Evolutionary conservation across 2,329 filamentous ascomycete species (phyloP), one percentile per base, ranked within the genome.

Genomic region (Ophiostoma pallidulum): DNA sequence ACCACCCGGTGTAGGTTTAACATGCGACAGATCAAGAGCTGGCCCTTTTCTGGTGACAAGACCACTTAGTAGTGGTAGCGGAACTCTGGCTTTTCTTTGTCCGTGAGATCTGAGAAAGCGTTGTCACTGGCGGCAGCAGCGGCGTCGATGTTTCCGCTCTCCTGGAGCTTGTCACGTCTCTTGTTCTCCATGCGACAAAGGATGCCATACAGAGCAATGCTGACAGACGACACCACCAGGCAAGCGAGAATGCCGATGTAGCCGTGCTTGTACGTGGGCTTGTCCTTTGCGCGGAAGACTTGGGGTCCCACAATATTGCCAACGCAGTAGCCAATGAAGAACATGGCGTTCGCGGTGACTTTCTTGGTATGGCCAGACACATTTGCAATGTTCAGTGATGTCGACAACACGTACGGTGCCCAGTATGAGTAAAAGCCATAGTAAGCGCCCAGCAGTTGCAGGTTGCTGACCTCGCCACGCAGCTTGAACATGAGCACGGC

Each of bases 281-380:
- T 71, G 50, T 78, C 73, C 35, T 63, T 63, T 3, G 64, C 65
- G 54, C 71, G 71, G 62, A 78, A 77, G 3, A 73, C 77, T 57
- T 77, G 71, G 1, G 74, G 74, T 0, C 74, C 74, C 51, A 78
- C 77, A 47, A 77, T 73, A 57, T 75, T 78, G 14, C 72, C 74
- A 4, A 68, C 65, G 3, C 75, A 80, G 29, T 39, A 43, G 28
- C 36, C 20, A 13, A 44, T 20, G 16, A 41, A 43, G 26, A 39
- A 37, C 22, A 46, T 51, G 44, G 44, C 40, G 32, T 51, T 45
- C 32, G 45, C 39, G 9, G 41, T 49, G 33, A 45, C 16, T 24
- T 50, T 50, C 24, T 53, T 53, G 24, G 49, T 45, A 19, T 51
- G 52, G 10, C 49, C 49, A 5, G 45, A 37, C 18, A 37, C n/a